A percentile compares a stretch with the other conserved stretches of the same genome.
phyloP scores from a whole-genome alignment of 2,329 filamentous ascomycete species.

The Chrysoporthe cubensis region DNA sequence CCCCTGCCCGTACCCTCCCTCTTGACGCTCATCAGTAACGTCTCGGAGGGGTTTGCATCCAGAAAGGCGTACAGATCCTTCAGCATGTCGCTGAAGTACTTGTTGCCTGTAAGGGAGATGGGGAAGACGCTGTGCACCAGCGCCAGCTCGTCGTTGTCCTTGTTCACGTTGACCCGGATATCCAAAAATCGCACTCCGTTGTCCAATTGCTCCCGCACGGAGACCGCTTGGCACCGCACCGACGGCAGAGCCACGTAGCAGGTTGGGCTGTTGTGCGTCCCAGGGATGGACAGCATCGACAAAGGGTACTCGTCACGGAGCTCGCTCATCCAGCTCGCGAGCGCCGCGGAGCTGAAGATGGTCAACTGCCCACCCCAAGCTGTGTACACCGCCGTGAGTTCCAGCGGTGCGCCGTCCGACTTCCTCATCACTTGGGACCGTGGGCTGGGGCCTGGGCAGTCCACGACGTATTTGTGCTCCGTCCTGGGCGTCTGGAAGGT shows the following conservation, averaged over 20 bases:
- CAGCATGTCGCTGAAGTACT: conserved; percentile 77
- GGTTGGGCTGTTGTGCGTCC: conserved; percentile 93
- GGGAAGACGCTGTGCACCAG: conserved; percentile 93
- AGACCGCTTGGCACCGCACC: conserved; percentile 88
- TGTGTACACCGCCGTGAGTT: conserved; percentile 70
- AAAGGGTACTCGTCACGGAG: conserved; percentile 74
- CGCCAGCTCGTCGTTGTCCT: conserved; percentile 66
- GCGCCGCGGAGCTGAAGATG: conserved; percentile 72
- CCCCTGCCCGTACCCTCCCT: conserved; percentile 83
- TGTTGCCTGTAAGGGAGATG: conserved; percentile 79
- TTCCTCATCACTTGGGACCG: conserved; percentile 47
- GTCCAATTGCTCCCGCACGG: conserved; percentile 75
- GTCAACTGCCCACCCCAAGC: conserved; percentile 58
- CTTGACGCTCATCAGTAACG: conserved; percentile 85
- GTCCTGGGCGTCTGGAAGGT: conserved; percentile 65
- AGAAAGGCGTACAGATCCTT: conserved; percentile 76
- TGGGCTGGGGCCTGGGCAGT: conserved; percentile 66
- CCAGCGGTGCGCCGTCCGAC: conserved; percentile 40
- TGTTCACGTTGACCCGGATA: conserved; percentile 68
- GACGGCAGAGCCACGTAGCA: conserved; percentile 84
- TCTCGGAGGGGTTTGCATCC: conserved; percentile 76
- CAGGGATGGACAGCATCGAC: conserved; percentile 84
- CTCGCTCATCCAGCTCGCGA: conserved; percentile 79
- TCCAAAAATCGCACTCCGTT: conserved; percentile 96
- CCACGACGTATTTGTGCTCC: conserved; percentile 70